phyloP scores from a whole-genome alignment of 495 filamentous ascomycete genomes.

The Annulohypoxylon nitens region DNA sequence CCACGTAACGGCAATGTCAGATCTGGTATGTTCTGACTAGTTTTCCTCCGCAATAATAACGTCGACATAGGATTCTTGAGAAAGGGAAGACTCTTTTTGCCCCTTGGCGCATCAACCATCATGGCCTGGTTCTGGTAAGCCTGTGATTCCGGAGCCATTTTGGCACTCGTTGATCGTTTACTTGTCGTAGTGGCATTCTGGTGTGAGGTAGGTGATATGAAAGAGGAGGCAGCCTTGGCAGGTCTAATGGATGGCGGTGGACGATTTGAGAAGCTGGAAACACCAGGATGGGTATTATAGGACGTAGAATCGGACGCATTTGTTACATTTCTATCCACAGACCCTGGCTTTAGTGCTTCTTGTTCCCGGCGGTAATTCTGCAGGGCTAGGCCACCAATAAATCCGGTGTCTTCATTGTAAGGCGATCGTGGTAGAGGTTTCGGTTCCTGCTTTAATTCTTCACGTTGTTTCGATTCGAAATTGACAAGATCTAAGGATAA shows the following conservation, averaged over 20 bases:
- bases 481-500: slow-evolving; percentile 31
- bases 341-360: slow-evolving; percentile 41
- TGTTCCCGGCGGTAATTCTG: slow-evolving; percentile 54
- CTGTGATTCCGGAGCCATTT: slow-evolving; percentile 54
- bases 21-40: slow-evolving; percentile 59
- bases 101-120: slow-evolving; percentile 67
- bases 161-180: slow-evolving; percentile 53
- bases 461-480: slow-evolving; percentile 42
- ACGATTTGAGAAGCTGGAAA: slow-evolving; percentile 29
- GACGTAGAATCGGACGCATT: slow-evolving; percentile 41
- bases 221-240: slow-evolving; percentile 54
- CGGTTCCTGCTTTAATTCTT: slow-evolving; percentile 51
- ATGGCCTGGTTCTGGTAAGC: slow-evolving; percentile 72
- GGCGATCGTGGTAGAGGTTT: slow-evolving; percentile 48
- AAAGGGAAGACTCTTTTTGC: slow-evolving; percentile 65
- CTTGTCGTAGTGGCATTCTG: slow-evolving; percentile 49
- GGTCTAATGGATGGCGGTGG: slow-evolving; percentile 45
- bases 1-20: slow-evolving; percentile 63
- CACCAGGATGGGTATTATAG: slow-evolving; percentile 34
- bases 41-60: slow-evolving; percentile 58
- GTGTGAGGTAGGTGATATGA: slow-evolving; percentile 55
- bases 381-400: slow-evolving; percentile 59
- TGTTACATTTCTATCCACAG: slow-evolving; percentile 36
- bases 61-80: slow-evolving; percentile 65
- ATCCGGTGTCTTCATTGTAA: slow-evolving; percentile 50